Percentiles rank a stretch among this genome's conserved stretches.
Conservation (phyloP, 331 rosid genomes). For the Telfairia occidentalis region DNA sequence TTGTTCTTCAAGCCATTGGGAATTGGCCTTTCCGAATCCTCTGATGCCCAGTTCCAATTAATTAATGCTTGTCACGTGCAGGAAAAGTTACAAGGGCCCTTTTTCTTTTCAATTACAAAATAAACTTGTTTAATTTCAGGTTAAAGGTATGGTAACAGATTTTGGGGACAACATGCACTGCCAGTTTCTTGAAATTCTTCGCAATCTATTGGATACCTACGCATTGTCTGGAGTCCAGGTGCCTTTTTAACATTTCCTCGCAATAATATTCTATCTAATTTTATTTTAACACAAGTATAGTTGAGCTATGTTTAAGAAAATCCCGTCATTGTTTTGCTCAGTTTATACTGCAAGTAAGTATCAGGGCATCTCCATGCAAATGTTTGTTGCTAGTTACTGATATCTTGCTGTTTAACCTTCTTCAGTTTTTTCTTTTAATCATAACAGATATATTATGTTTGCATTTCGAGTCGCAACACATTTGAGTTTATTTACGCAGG, state of each 20-base stretch:
- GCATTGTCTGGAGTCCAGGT: constrained; percentile 85
- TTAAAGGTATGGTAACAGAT: constrained; percentile 86
- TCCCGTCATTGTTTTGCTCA: not conserved
- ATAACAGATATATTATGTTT: constrained; percentile 7
- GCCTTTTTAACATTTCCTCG: not conserved
- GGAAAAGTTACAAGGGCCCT: not conserved
- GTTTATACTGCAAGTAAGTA: not conserved
- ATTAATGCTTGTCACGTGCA: not conserved
- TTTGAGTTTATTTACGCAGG: constrained; percentile 14
- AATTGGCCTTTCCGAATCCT: not conserved
- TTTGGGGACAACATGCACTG: constrained; percentile 91
- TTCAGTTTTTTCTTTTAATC: not conserved
- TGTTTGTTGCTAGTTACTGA: constrained; percentile 2
- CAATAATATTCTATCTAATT: not conserved
- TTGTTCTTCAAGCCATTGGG: not conserved
- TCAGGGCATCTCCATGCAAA: not conserved
- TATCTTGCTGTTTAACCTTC: not conserved
- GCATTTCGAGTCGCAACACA: constrained; percentile 6
- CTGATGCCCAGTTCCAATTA: not conserved
- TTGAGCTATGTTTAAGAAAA: not conserved
- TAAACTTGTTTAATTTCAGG: constrained; percentile 34
- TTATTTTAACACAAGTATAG: not conserved
- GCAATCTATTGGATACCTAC: constrained; percentile 68
- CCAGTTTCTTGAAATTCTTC: constrained; percentile 97
- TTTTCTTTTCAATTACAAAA: not conserved